phyloP scores from a whole-genome alignment of 2,329 filamentous ascomycete genomes.

The Cercospora sp. region DNA sequence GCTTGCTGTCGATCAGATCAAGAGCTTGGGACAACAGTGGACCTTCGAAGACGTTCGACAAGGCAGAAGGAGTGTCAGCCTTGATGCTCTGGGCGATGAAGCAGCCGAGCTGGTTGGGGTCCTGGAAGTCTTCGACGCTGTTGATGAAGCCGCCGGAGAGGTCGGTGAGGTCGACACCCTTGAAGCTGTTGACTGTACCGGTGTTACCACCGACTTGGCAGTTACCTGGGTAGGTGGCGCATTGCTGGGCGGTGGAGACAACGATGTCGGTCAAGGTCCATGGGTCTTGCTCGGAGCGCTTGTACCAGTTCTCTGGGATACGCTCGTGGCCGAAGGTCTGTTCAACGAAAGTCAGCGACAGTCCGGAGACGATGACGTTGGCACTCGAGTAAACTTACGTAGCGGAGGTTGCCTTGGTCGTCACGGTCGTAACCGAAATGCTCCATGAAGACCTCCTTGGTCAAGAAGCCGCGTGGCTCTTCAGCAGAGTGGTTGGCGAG shows the following conservation, averaged over 20 bases:
- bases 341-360: not conserved
- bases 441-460: constrained; percentile 27
- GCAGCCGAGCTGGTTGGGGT: constrained; percentile 30
- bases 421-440: constrained; percentile 32
- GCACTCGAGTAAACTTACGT: not conserved
- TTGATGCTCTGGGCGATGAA: constrained; percentile 32
- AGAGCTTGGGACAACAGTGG: constrained; percentile 18
- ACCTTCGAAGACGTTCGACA: constrained; percentile 29
- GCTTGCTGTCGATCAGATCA: constrained; percentile 15
- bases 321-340: constrained; percentile 29
- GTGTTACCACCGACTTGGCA: constrained; percentile 34
- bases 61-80: constrained; percentile 28
- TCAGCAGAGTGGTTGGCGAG: constrained; percentile 33
- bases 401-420: constrained; percentile 18
- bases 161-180: constrained; percentile 29
- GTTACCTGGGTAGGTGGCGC: constrained; percentile 29
- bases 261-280: constrained; percentile 32
- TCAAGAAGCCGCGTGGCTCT: constrained; percentile 29
- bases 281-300: constrained; percentile 28
- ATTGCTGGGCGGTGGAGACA: constrained; percentile 33
- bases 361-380: too few species aligned
- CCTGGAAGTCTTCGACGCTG: constrained; percentile 25
- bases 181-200: constrained; percentile 32
- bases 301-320: constrained; percentile 35
- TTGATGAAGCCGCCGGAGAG: constrained; percentile 32